Evolutionary conservation across 345 rosid species (phyloP), one percentile per base, ranked within the genome.

Genomic region (Jatropha curcas): DNA sequence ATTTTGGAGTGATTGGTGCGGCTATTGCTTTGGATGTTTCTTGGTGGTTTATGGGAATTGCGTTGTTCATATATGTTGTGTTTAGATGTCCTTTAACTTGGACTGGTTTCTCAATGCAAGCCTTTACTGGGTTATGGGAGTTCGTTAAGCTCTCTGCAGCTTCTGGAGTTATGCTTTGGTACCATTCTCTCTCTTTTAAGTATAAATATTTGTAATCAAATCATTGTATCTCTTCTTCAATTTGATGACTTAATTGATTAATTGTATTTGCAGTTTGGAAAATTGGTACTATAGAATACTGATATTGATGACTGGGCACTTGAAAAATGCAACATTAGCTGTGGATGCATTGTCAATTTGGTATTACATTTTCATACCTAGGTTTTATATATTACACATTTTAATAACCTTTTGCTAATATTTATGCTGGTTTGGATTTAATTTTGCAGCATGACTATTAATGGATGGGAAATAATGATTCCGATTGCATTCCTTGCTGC

Each of bases 121-220:
- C 93, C 30, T 83, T 87, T 62, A 72, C 77, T 19, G 90, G 85
- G 0, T 82, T 90, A 10, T 82, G 88, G 90, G 91, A 86, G 0
- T 90, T 87, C 31, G 53, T 84, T 2, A 83, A 86, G 62, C 84
- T 88, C 9, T 90, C 93, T 8, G 85, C 82, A 52, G 88, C 96
- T 57, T 83, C 96, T 11, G 96, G 96, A 1, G 84, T 90, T 77
- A 90, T 90, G 96, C 85, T 90, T 27, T 90, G 93, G 96, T 88
- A 82, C 4, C 17, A 30, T 22, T 31, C 3, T 33, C 28, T 5
- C 3, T 41, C 4, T 41, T 33, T n/a, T n/a, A n/a, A n/a, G n/a
- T 27, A 0, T 1, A 5, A 5, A 1, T 30, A 9, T 7, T 57
- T 10, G 24, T 11, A 1, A 2, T n/a, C 19, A 17, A 28, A 28